Conservation (phyloP, 345 rosid species). For the rapeseed (Brassica napus) region Da-Ae NC_063450.1:45376501-45377000, state of each 20-base stretch:
- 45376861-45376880: slow-evolving; percentile 75
- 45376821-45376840: slow-evolving; percentile 58
- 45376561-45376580: slow-evolving; percentile 45
- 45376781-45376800: slow-evolving; percentile 51
- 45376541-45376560: slow-evolving; percentile 48
- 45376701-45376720: slow-evolving; percentile 55
- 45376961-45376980: slow-evolving; percentile 66
- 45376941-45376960: slow-evolving; percentile 69
- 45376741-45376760: slow-evolving; percentile 18
- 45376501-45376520: slow-evolving; percentile 53
- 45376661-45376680: slow-evolving; percentile 70
- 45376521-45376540: slow-evolving; percentile 51
- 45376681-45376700: slow-evolving; percentile 59
- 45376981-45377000: slow-evolving; percentile 49
- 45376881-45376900: slow-evolving; percentile 62
- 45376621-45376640: slow-evolving; percentile 66
- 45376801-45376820: slow-evolving; percentile 60
- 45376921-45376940: slow-evolving; percentile 78
- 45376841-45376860: slow-evolving; percentile 54
- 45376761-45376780: slow-evolving; percentile 1
- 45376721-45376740: slow-evolving; percentile 29
- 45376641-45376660: slow-evolving; percentile 71
- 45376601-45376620: slow-evolving; percentile 62
- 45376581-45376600: slow-evolving; percentile 52
- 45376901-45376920: slow-evolving; percentile 70